phyloP scores from a whole-genome alignment of 2,329 filamentous ascomycete species.

The Nectriaceae sp. region DNA sequence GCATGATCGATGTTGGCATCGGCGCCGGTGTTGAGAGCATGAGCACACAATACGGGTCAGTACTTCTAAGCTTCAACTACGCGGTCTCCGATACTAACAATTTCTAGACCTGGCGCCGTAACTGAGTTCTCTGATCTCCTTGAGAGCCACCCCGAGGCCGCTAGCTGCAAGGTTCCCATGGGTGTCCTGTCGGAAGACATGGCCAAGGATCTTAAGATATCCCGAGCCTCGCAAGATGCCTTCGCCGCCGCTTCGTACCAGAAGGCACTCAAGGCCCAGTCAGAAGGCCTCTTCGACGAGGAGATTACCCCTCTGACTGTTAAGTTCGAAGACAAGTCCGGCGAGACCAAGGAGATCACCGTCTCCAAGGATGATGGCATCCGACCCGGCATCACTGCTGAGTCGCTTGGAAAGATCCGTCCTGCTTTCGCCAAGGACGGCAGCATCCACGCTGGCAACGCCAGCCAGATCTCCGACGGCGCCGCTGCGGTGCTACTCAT shows the following conservation, averaged over 20 bases:
- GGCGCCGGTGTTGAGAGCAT: constrained; percentile 97
- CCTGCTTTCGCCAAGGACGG: constrained; percentile 91
- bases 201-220: constrained; percentile 80
- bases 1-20: constrained; percentile 94
- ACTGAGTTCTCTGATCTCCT: constrained; percentile 90
- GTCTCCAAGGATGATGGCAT: constrained; percentile 88
- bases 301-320: constrained; percentile 88
- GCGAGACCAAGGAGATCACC: constrained; percentile 79
- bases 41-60: constrained; percentile 85
- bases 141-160: constrained; percentile 76
- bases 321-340: constrained; percentile 87
- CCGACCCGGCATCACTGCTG: constrained; percentile 79
- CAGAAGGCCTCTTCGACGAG: constrained; percentile 85
- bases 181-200: constrained; percentile 91
- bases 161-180: constrained; percentile 98
- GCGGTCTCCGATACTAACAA: constrained; percentile 7
- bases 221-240: constrained; percentile 76
- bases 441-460: constrained; percentile 94
- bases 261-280: constrained; percentile 84
- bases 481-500: constrained; percentile 94
- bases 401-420: constrained; percentile 88
- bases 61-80: constrained; percentile 14
- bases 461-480: constrained; percentile 92
- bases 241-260: constrained; percentile 94
- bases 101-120: constrained; percentile 72